These are phyloP conservation scores for Fraxinus quadrangulata DNA, from an alignment of 257 asterid genomes.

Conservation along the genomic window DNA sequence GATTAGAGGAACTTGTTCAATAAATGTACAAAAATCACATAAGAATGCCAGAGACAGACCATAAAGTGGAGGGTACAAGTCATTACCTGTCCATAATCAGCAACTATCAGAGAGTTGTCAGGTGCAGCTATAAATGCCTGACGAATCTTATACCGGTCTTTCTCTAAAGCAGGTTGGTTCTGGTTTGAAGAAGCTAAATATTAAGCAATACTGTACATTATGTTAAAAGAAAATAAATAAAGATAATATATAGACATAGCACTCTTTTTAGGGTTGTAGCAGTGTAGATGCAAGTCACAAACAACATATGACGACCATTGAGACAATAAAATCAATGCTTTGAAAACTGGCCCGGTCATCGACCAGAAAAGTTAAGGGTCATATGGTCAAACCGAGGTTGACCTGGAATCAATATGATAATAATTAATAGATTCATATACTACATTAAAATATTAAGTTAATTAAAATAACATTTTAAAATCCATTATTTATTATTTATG, in stretches of 20 bases:
- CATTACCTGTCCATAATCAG: slow-evolving; percentile 94
- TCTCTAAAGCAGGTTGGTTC: slow-evolving; percentile 99
- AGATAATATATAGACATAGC: not conserved
- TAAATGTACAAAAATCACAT: slow-evolving; percentile 23
- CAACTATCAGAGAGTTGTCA: slow-evolving; percentile 88
- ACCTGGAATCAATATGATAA: too few species aligned
- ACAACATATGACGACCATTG: not conserved
- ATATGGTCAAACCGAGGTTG: too few species aligned
- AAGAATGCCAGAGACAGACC: not conserved
- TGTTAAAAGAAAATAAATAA: not conserved
- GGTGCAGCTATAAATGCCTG: slow-evolving; percentile 91
- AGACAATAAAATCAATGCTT: not conserved
- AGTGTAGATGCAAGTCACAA: not conserved
- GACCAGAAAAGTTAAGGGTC: too few species aligned
- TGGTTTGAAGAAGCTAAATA: slow-evolving; percentile 33
- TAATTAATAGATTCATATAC: too few species aligned
- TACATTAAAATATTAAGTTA: too few species aligned
- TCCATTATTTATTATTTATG: too few species aligned
- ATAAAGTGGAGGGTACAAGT: slow-evolving; percentile 10
- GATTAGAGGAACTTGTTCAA: slow-evolving; percentile 28
- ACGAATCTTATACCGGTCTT: slow-evolving; percentile 95
- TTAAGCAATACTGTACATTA: slow-evolving; percentile 16
- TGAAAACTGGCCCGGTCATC: too few species aligned
- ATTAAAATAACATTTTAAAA: too few species aligned
- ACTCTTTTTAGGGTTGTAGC: not conserved